A percentile compares a stretch with the other conserved stretches of the same genome.
phyloP scores from a whole-genome alignment of 2,329 filamentous ascomycete genomes.

The Aspergillus thermomutatus region DNA sequence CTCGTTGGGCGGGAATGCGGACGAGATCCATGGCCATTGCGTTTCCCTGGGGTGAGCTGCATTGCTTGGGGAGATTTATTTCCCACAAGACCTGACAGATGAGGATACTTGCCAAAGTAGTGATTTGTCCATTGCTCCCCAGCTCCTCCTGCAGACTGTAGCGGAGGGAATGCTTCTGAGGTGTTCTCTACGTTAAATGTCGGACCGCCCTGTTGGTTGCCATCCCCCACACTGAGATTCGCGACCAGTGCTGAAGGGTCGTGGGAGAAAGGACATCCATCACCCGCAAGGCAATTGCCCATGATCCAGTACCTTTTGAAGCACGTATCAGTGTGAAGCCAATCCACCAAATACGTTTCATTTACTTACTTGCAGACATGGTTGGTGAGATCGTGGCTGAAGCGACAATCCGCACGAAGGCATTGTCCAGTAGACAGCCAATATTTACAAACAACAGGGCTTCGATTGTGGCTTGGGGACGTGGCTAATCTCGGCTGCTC shows the following conservation, averaged over 20 bases:
- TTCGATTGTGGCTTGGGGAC: conserved; percentile 72
- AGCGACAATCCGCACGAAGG: conserved; percentile 90
- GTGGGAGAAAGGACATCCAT: conserved; percentile 95
- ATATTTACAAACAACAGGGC: conserved; percentile 93
- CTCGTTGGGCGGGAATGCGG: conserved; percentile 81
- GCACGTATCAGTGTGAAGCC: conserved; percentile 4
- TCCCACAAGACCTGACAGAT: conserved; percentile 42
- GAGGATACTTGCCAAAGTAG: conserved; percentile 41
- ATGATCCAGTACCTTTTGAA: conserved; percentile 81
- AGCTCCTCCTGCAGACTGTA: conserved; percentile 58
- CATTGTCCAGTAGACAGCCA: conserved; percentile 95
- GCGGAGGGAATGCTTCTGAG: conserved; percentile 76
- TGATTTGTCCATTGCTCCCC: conserved; percentile 58
- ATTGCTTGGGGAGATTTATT: conserved; percentile 38
- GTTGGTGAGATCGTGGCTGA: conserved; percentile 92
- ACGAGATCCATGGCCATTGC: conserved; percentile 53
- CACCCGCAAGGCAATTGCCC: conserved; percentile 90
- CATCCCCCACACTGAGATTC: conserved; percentile 69
- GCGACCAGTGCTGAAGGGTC: conserved; percentile 85
- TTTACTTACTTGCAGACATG: conserved; percentile 92
- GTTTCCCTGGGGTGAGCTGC: conserved; percentile 29
- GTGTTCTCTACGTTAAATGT: conserved; percentile 74
- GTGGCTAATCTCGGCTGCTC: conserved; percentile 70
- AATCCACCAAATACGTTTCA: neutral
- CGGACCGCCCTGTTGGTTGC: conserved; percentile 44